Evolutionary conservation across 148 eudicot species (phyloP), one percentile per base, ranked within the genome.

Genomic region (Chenopodium formosanum): DNA sequence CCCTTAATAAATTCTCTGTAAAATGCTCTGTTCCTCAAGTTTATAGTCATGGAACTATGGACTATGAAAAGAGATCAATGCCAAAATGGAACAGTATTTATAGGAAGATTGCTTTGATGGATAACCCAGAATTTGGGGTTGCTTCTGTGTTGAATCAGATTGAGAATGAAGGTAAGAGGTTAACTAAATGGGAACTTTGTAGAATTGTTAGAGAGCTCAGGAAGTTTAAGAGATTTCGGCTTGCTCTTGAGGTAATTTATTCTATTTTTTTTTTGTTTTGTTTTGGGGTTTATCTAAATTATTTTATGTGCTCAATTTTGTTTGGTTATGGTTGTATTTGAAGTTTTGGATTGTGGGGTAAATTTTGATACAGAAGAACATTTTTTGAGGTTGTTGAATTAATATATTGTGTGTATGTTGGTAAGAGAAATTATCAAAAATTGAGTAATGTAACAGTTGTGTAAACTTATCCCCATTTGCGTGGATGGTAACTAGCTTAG

Each of bases 111-210:
- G 87, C 91, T 6, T 27, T 69, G 11, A 58, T 83, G 82, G 86
- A 86, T 58, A 78, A 89, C 79, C 88, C 90, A 9, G 82, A 88
- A 25, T 19, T 77, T 75, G 89, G 87, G n/a, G 87, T 91, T 37
- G 86, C 86, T 52, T 75, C 78, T 78, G 86, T 95, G 77, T 79
- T 95, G 83, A 90, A 88, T 47, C 84, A 85, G 89, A 75, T 76
- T 81, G 96, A 92, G 67, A 92, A 86, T 48, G 85, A 89, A 58
- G 96, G 98, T 34, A 93, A 87, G 60, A 83, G 20, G 67, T 58
- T 93, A n/a, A 69, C 83, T 10, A 95, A 93, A 72, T 95, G 97
- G 98, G 97, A 95, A 79, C 91, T 95, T 85, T 87, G 80, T 75
- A 91, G 90, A 72, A 73, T 93, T 87, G 89, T 90, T 46, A 91